Conservation (phyloP, 345 rosid species). For the Dipteronia dyeriana region DNA sequence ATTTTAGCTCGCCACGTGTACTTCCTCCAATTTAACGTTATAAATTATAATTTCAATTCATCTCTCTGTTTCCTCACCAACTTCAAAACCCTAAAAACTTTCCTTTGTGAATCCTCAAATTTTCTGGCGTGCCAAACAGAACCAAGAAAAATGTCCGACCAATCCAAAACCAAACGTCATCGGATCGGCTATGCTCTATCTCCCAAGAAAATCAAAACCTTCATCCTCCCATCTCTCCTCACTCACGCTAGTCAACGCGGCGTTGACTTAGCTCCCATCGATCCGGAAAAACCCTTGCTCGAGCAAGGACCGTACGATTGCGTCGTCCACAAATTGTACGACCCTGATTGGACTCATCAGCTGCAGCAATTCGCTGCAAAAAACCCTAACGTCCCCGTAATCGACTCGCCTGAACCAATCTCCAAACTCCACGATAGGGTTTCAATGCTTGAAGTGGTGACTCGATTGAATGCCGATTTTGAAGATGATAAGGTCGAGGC, state of each 20-base stretch:
- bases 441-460: slow-evolving; percentile 62
- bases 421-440: slow-evolving; percentile 45
- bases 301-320: slow-evolving; percentile 66
- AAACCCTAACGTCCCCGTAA: slow-evolving; percentile 48
- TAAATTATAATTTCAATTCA: not conserved
- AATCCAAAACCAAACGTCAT: slow-evolving; percentile 26
- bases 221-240: slow-evolving; percentile 52
- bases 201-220: slow-evolving; percentile 48
- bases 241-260: slow-evolving; percentile 37
- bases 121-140: slow-evolving; percentile 25
- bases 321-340: slow-evolving; percentile 61
- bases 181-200: slow-evolving; percentile 53
- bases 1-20: not conserved
- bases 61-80: not conserved
- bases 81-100: not conserved
- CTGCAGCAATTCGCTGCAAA: slow-evolving; percentile 35
- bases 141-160: slow-evolving; percentile 29
- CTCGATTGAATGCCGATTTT: slow-evolving; percentile 27
- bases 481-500: slow-evolving; percentile 30
- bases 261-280: slow-evolving; percentile 45
- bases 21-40: not conserved
- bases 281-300: slow-evolving; percentile 38
- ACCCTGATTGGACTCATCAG: slow-evolving; percentile 45
- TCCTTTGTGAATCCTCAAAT: not conserved
- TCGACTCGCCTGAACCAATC: slow-evolving; percentile 48